Base-by-base conservation (phyloP, 78 protist genomes). In the Anaeramoeba flamelloides region DNA sequence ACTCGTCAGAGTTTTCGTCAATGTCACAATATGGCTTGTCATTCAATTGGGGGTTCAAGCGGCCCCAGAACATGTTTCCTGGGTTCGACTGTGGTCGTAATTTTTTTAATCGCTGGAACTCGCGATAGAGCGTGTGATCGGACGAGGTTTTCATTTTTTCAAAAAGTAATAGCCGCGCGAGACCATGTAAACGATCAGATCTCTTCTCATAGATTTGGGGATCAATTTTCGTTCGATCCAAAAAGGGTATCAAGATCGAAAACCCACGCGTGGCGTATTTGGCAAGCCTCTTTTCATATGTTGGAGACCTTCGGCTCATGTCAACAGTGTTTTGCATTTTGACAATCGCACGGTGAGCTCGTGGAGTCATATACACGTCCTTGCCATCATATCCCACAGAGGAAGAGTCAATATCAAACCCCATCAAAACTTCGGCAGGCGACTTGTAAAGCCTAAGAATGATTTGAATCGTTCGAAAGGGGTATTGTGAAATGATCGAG, bases 371-470 rank as follows among this genome's bases (percentile, higher is more conserved):
- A 17, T 0, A 82, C 8, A 83, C 86, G 8, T 3, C 0, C 12
- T 0, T 0, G 31, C 86, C 86, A 75, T 84, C 86, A 39, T 0
- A 84, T 34, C 75, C 84, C 36, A 36, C 8, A 38, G 36, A 0
- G 75, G 33, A 83, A 3, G n/a, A n/a, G 41, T 84, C 86, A 36
- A 83, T 33, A 64, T 83, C 86, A 33, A 83, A 83, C 1, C 84
- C 86, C 30, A 2, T 1, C 1, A 83, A 77, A n/a, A 82, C 22
- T 32, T 81, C 85, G 3, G 83, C 41, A 1, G 3, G 1, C 33
- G 30, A 30, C 2, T 2, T 1, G 75, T 83, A 83, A 32, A 83
- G 3, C 17, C 86, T 39, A 32, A 69, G 39, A 12, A 83, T 34
- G 0, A 84, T 4, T 32, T 84, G 86, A 2, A 84, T 2, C 38